Evolutionary conservation across 177 flowering plant genomes (phyloP).

Genomic region (Tripterygium wilfordii): DNA sequence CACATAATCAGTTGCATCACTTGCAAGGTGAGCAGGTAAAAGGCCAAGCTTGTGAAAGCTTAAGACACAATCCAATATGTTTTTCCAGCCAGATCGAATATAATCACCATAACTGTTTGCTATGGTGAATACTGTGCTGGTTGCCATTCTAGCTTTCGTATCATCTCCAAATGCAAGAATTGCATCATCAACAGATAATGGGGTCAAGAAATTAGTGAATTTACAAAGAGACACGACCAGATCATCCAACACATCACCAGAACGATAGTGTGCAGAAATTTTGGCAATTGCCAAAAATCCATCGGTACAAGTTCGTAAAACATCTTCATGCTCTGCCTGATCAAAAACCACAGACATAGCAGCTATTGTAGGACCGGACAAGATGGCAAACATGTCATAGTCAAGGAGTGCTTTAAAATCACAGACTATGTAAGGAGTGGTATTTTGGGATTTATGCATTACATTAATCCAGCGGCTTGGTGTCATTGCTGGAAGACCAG

Average conservation of each 20-base stretch:
- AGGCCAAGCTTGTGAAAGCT: slow-evolving; percentile 47
- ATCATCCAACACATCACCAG: slow-evolving; percentile 45
- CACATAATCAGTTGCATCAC: slow-evolving; percentile 39
- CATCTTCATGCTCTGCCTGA: slow-evolving; percentile 55
- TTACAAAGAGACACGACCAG: slow-evolving; percentile 52
- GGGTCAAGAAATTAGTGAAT: slow-evolving; percentile 41
- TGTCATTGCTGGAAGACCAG: slow-evolving; percentile 42
- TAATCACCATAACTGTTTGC: slow-evolving; percentile 47
- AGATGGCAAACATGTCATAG: slow-evolving; percentile 46
- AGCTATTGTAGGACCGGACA: slow-evolving; percentile 64
- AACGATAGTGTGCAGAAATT: slow-evolving; percentile 46
- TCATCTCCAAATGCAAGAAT: slow-evolving; percentile 52
- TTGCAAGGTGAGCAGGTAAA: slow-evolving; percentile 45
- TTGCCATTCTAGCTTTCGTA: slow-evolving; percentile 58
- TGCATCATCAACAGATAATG: slow-evolving; percentile 41
- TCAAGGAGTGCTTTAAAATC: slow-evolving; percentile 39
- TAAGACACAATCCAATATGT: slow-evolving; percentile 45
- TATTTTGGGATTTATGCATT: slow-evolving; percentile 38
- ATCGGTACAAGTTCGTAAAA: slow-evolving; percentile 45
- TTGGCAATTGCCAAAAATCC: slow-evolving; percentile 50
- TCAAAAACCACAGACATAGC: slow-evolving; percentile 61
- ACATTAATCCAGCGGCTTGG: slow-evolving; percentile 44
- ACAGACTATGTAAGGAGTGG: slow-evolving; percentile 35
- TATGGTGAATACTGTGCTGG: slow-evolving; percentile 42
- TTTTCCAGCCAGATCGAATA: slow-evolving; percentile 53